Evolutionary conservation across 768 basidiomycete species (phyloP), one percentile per base, ranked within the genome.

Genomic region (Psilocybe subaeruginosa): DNA sequence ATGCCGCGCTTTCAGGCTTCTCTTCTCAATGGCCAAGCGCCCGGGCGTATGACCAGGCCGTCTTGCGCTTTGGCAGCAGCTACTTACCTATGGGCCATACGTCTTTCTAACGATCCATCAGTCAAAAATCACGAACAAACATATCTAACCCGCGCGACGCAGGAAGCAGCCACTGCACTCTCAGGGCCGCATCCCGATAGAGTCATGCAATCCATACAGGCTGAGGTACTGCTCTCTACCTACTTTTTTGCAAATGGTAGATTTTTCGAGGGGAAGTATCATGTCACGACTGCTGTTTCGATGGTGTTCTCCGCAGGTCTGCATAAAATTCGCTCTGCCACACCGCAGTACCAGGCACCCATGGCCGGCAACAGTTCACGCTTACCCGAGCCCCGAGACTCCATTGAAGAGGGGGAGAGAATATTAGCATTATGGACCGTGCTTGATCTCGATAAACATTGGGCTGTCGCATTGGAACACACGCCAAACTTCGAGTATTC

Each of bases 201-300:
- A 64, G 73, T 82, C n/a, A 66, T 86, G 43, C 78, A 84, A 33
- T 73, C 80, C 1, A 74, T 86, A 12, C 85, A 86, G 63, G 76
- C 82, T 1, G 82, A 88, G 59, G 74, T 88, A 3, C 74, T 90
- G 19, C 75, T 90, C 19, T 72, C 83, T 1, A 77, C 78, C 56
- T 88, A 84, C 65, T 84, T 88, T 69, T 83, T 86, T 61, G 74
- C 78, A 14, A 73, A 76, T 23, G 84, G 81, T 23, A 75, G 85
- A 19, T 68, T 77, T 14, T 70, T 86, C 7, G 87, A 80, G 61
- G 79, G 74, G 7, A 72, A 74, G 53, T 78, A 77, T 61, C 77
- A 84, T 72, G 62, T 81, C 66, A 51, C 76, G 61, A 70, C 72
- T 3, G 78, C 76, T 1, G 70, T 77, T 4, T 76, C 78, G 0